phyloP scores from a whole-genome alignment of 495 filamentous ascomycete genomes.

The Talaromyces borbonicus region DNA sequence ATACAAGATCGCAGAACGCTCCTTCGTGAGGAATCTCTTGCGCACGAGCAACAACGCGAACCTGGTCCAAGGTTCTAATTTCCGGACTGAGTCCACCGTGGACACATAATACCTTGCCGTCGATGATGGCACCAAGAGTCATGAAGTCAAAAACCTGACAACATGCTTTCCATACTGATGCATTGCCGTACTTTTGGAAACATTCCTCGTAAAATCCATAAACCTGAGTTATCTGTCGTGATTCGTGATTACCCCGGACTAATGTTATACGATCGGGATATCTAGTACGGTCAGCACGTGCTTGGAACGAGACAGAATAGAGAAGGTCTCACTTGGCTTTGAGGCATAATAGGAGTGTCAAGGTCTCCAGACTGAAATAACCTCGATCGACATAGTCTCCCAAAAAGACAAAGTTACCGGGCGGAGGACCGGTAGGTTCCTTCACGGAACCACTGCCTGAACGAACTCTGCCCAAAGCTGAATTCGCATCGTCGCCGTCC shows the following conservation, averaged over 20 bases:
- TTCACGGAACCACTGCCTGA: conserved; percentile 32
- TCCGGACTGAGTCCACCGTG: conserved; percentile 95
- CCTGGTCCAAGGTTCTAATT: conserved; percentile 91
- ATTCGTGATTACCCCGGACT: conserved; percentile 95
- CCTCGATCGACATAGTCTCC: conserved; percentile 97
- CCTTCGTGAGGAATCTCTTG: conserved; percentile 98
- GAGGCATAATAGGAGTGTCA: conserved; percentile 88
- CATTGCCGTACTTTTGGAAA: conserved; percentile 95
- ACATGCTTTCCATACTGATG: conserved; percentile 97
- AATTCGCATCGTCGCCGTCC: conserved; percentile 29
- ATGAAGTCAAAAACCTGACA: conserved; percentile 99
- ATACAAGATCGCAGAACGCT: conserved; percentile 95
- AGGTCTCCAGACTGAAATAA: conserved; percentile 95
- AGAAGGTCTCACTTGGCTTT: conserved; percentile 76
- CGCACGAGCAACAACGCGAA: conserved; percentile 91
- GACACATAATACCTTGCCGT: conserved; percentile 93
- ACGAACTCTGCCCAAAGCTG: conserved; percentile 16
- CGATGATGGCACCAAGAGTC: conserved; percentile 89
- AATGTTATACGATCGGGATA: conserved; percentile 92
- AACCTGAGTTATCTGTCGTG: conserved; percentile 94
- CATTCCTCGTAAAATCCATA: conserved; percentile 99
- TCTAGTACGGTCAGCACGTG: conserved; percentile 34
- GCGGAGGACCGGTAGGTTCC: conserved; percentile 37
- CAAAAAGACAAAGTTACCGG: conserved; percentile 87
- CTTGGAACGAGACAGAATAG: background rate